Evolutionary conservation across 805 yeast genomes (phyloP).

Genomic region (Cephaloascus albidus): DNA sequence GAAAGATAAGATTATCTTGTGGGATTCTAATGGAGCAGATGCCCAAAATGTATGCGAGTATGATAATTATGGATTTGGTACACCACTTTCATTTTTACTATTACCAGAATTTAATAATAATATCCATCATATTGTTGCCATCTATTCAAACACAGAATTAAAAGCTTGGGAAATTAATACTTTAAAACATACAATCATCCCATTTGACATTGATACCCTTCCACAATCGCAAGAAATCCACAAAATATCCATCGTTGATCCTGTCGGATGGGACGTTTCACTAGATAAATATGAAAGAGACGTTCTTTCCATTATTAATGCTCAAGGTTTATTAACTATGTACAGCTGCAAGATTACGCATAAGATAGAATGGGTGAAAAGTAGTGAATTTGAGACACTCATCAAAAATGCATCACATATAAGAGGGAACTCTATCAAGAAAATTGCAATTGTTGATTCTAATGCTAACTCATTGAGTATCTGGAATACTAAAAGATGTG

Average conservation of each 20-base stretch:
- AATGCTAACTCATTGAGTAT: slow-evolving; percentile 43
- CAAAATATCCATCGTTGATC: slow-evolving; percentile 53
- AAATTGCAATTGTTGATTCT: slow-evolving; percentile 64
- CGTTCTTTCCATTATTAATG: slow-evolving; percentile 52
- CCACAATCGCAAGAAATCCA: slow-evolving; percentile 29
- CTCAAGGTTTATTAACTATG: slow-evolving; percentile 35
- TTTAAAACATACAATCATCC: slow-evolving; percentile 9
- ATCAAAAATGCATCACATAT: slow-evolving; percentile 41
- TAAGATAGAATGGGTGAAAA: slow-evolving; percentile 43
- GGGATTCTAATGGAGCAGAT: slow-evolving; percentile 43
- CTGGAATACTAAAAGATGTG: slow-evolving; percentile 71
- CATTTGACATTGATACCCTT: slow-evolving; percentile 24
- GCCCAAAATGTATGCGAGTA: slow-evolving; percentile 1
- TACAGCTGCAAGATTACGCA: slow-evolving; percentile 30
- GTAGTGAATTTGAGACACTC: slow-evolving; percentile 45
- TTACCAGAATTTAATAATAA: slow-evolving; percentile 20
- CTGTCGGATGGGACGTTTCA: slow-evolving; percentile 44
- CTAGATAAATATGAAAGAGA: slow-evolving; percentile 24
- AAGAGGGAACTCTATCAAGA: slow-evolving; percentile 68
- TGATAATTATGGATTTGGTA: neutral
- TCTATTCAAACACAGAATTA: slow-evolving; percentile 27
- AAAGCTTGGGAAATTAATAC: slow-evolving; percentile 31
- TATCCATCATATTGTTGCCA: slow-evolving; percentile 38
- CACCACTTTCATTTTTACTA: slow-evolving; percentile 17
- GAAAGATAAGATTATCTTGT: slow-evolving; percentile 39